Evolutionary conservation across 495 filamentous ascomycete genomes (phyloP).

Genomic region (Margaritispora aquatica): DNA sequence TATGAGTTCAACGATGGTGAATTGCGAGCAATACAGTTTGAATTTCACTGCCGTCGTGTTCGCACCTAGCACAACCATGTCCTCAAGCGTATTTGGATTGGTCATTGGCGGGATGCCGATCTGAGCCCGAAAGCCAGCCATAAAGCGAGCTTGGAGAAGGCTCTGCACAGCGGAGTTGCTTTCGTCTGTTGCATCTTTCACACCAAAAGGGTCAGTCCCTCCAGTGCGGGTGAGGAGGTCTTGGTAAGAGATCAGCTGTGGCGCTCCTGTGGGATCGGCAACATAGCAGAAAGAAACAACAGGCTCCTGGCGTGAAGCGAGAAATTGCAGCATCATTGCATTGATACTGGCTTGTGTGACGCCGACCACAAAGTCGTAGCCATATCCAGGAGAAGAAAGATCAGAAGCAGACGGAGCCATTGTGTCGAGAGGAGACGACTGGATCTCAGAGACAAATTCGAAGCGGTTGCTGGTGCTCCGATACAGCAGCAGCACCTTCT

Average conservation of each 20-base stretch:
- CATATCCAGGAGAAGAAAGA: constrained; percentile 5
- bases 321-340: constrained; percentile 3
- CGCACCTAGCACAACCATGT: neutral
- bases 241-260: neutral
- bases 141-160: neutral
- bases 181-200: neutral
- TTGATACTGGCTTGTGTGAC: constrained; percentile 14
- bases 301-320: constrained; percentile 3
- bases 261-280: neutral
- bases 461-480: no score
- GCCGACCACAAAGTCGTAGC: constrained; percentile 13
- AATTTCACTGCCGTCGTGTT: neutral
- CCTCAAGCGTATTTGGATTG: neutral
- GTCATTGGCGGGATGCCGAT: neutral
- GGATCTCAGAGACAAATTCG: no score
- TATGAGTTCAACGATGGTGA: neutral
- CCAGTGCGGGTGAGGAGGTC: neutral
- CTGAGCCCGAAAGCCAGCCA: neutral
- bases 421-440: no score
- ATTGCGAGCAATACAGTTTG: neutral
- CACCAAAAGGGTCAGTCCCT: neutral
- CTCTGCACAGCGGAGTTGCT: neutral
- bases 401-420: neutral
- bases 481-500: no score
- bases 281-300: neutral